Base-by-base conservation (phyloP, 768 basidiomycete species). In the Naganishia kalamii region DNA sequence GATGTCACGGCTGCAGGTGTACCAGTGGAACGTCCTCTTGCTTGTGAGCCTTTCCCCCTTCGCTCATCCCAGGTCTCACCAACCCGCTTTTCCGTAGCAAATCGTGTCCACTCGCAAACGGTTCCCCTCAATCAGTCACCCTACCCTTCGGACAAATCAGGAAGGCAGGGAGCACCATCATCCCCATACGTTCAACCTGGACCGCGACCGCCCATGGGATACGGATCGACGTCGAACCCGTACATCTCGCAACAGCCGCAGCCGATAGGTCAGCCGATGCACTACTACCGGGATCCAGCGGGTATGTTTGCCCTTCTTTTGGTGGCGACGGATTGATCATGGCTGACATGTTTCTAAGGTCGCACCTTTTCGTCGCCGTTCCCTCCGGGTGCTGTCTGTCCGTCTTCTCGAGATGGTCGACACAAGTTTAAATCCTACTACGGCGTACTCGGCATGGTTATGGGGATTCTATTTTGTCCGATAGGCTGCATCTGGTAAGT, bases 401-500 rank as follows among this genome's bases (percentile, higher is more conserved):
- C 32, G 11, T 17, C 48, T 15, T 43, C 49, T 1, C 54, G 54
- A 1, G 35, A 37, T 25, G 63, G 63, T 11, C 37, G 44, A 30
- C 63, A 64, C 33, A 17, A 51, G 11, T 21, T 23, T 4, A 49
- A 47, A 29, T 40, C 27, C 10, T 37, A 47, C 40, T 64, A 49
- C 29, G 63, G 63, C 30, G 30, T 51, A 1, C 25, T 64, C 4
- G 63, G 63, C 21, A 37, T 64, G 19, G 48, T 64, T 15, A 54
- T 64, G 32, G 63, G 63, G 7, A 40, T 64, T 2, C 25, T 64
- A 2, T 64, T 64, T 40, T 64, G 17, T 29, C 63, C 63, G 3
- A 10, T 64, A 15, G 63, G 63, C 19, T 64, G 63, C 33, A 54
- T 64, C 51, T 64, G 63, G 63, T 64, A 21, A 52, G 63, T 44